Base-by-base conservation (phyloP, 2,329 filamentous ascomycete species). In the Arthrobotrys entomopaga region DNA sequence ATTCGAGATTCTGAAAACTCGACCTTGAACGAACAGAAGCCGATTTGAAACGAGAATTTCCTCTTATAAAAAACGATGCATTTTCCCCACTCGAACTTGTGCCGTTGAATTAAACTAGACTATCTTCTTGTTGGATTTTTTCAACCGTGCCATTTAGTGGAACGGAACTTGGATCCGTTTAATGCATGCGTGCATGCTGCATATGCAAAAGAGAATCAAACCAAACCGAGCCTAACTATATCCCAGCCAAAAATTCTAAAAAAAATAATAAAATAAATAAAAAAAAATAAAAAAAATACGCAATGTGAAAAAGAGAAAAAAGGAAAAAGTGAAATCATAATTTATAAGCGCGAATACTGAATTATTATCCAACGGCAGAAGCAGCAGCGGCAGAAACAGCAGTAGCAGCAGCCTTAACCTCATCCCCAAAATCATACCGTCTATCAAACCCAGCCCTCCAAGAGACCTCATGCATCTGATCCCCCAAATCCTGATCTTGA, bases 401-500 rank as follows among this genome's bases (percentile, higher is more conserved):
- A 8, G 49, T 16, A 2, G 61, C 24, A 7, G 61, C 61, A 13
- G 46, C 20, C 19, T 66, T 66, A 19, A 66, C n/a, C 5, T 50
- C 52, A 16, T 66, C 53, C 5, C 63, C 53, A 40, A 66, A 66
- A 2, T 22, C 40, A 15, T 40, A 66, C 5, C 52, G 52, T 2
- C 42, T 15, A 43, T 66, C 63, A 24, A 57, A 65, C 3, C 61
- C 61, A 8, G 22, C n/a, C 15, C 53, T 40, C 63, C 63, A 66
- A n/a, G 53, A 24, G 20, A 50, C 56, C 10, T 56, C 43, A 48
- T 67, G 64, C 54, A 67, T 59, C 11, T 10, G 42, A 34, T 67
- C 64, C 0, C 64, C 54, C 6, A 24, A 24, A 13, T 43, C 10
- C 29, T 66, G 24, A 8, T 59, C 43, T 42, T 59, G 63, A 15